phyloP scores from a whole-genome alignment of 495 filamentous ascomycete genomes.

The Lepidopterella palustris region DNA sequence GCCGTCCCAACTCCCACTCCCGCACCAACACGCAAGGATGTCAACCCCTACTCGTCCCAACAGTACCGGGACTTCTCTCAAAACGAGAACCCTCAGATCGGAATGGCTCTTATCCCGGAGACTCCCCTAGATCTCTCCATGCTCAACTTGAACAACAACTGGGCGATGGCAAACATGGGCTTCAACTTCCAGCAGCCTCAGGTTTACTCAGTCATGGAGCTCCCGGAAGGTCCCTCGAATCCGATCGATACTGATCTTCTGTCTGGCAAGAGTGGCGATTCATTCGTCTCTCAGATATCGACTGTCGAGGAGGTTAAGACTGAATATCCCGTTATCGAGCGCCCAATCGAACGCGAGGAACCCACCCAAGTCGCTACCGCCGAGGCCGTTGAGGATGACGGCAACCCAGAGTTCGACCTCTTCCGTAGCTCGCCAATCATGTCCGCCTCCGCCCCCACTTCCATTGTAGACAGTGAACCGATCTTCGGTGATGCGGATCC shows the following conservation, averaged over 20 bases:
- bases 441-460: slow-evolving; percentile 10
- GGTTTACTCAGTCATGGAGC: slow-evolving; percentile 71
- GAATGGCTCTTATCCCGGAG: slow-evolving; percentile 71
- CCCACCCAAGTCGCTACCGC: slow-evolving; percentile 31
- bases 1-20: slow-evolving; percentile 24
- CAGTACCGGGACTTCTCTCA: slow-evolving; percentile 52
- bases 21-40: slow-evolving; percentile 22
- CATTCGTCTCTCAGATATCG: slow-evolving; percentile 37
- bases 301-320: slow-evolving; percentile 23
- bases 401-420: slow-evolving; percentile 55
- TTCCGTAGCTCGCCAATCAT: slow-evolving; percentile 46
- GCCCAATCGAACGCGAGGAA: slow-evolving; percentile 10
- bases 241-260: slow-evolving; percentile 50
- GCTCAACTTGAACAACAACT: slow-evolving; percentile 48
- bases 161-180: slow-evolving; percentile 50
- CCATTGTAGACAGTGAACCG: slow-evolving; percentile 32
- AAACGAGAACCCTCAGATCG: slow-evolving; percentile 43
- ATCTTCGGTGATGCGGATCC: slow-evolving; percentile 50
- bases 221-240: slow-evolving; percentile 62
- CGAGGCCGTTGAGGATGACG: slow-evolving; percentile 51
- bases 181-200: slow-evolving; percentile 61
- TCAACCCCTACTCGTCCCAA: slow-evolving; percentile 47
- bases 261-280: slow-evolving; percentile 54
- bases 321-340: slow-evolving; percentile 27
- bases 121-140: slow-evolving; percentile 60